These are phyloP conservation scores for Huiozyma naganishii DNA, from an alignment of 805 yeast species.

Conservation along the genomic window DNA sequence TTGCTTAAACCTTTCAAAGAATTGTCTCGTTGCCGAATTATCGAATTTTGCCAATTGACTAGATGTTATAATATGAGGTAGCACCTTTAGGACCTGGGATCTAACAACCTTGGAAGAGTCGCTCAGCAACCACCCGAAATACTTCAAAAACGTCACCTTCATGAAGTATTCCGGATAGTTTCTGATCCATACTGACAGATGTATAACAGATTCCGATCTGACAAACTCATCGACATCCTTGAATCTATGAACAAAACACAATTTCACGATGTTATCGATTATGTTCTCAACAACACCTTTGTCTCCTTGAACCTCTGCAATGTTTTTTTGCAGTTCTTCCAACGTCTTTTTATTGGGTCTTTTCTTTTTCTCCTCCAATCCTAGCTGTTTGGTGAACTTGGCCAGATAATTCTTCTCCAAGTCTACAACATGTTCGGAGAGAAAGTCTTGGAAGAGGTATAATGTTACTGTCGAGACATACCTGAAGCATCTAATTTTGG, in stretches of 20 bases:
- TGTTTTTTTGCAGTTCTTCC: conserved; percentile 35
- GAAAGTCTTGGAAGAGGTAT: conserved; percentile 46
- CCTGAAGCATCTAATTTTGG: conserved; percentile 61
- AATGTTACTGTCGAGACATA: conserved; percentile 51
- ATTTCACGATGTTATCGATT: conserved; percentile 53
- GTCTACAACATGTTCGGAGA: conserved; percentile 40
- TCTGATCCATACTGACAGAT: conserved; percentile 64
- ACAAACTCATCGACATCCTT: conserved; percentile 68
- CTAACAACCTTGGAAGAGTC: conserved; percentile 56
- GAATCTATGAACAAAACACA: conserved; percentile 64
- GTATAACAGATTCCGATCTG: conserved; percentile 55
- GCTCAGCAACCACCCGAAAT: conserved; percentile 78
- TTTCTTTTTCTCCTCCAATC: conserved; percentile 29
- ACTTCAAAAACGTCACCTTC: conserved; percentile 58
- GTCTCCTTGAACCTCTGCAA: conserved; percentile 35
- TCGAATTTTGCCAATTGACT: conserved; percentile 28
- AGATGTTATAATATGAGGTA: conserved; percentile 34
- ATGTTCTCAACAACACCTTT: conserved; percentile 44
- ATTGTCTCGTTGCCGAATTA: conserved; percentile 59
- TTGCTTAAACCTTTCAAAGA: conserved; percentile 60
- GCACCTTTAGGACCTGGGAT: conserved; percentile 47
- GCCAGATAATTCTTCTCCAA: conserved; percentile 29
- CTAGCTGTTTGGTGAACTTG: conserved; percentile 30
- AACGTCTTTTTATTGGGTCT: conserved; percentile 34
- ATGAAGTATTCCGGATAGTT: conserved; percentile 59